Percentiles rank a stretch among this genome's conserved stretches.
phyloP scores from a whole-genome alignment of 208 protist genomes.

The Hexamita inflata region DNA sequence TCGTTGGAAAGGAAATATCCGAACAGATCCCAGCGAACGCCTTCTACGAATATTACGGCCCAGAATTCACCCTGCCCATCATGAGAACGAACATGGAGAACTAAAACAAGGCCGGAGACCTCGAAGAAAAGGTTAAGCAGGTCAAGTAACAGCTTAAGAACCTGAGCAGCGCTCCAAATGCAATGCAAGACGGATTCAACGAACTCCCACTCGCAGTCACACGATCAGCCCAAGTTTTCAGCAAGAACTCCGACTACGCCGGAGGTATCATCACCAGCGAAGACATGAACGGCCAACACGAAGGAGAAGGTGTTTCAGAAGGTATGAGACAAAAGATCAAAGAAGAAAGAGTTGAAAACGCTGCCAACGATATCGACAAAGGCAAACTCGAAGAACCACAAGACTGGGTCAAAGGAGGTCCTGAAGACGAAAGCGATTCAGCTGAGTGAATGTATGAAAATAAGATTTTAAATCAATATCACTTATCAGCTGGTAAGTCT shows the following conservation, averaged over 20 bases:
- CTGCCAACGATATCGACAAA: neutral
- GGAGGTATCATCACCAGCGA: neutral
- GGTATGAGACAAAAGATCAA: neutral
- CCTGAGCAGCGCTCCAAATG: neutral
- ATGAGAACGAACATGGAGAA: constrained; percentile 57
- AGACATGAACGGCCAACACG: neutral
- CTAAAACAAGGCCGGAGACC: constrained; percentile 44
- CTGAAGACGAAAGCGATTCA: neutral
- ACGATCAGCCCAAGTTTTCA: neutral
- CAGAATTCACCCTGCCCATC: constrained; percentile 62
- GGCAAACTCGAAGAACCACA: neutral
- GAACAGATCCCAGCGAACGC: constrained; percentile 68
- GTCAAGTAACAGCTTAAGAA: neutral
- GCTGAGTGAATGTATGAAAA: neutral
- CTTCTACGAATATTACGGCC: constrained; percentile 70
- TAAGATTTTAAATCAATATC: neutral
- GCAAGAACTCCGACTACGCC: neutral
- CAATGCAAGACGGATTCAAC: neutral
- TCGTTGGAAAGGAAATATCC: constrained; percentile 31
- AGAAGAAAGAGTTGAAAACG: neutral
- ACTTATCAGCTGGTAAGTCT: too few relatives aligned
- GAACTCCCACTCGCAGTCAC: neutral
- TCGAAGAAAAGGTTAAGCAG: constrained; percentile 25
- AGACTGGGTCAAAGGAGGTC: neutral
- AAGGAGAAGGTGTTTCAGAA: constrained; percentile 11